Conservation (phyloP, 441 rosid species). For the Syzygium syzygioides region DNA sequence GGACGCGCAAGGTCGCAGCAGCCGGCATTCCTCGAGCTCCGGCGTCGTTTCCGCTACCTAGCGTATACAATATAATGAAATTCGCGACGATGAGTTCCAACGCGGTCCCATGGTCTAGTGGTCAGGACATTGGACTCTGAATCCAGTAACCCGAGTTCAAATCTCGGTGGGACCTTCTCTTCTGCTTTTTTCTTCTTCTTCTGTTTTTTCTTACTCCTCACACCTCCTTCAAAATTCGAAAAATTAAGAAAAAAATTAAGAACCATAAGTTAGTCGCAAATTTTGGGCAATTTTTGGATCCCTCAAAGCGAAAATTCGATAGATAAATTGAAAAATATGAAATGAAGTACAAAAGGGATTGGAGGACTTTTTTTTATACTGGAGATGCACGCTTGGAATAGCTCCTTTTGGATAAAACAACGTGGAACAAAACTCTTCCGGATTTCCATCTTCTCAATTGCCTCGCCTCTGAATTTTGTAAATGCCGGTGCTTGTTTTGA, state of each 20-base stretch:
- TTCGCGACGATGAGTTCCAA: fast-evolving
- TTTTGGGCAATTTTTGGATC: background rate
- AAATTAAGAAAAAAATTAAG: no score
- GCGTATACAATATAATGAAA: fast-evolving
- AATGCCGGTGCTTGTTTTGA: background rate
- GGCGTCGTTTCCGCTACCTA: no score
- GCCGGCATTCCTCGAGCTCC: no score
- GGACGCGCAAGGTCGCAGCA: background rate
- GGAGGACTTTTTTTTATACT: background rate
- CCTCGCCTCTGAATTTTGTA: background rate
- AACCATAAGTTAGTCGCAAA: background rate
- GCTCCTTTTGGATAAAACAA: background rate
- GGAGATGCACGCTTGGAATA: background rate
- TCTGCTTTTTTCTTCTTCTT: background rate
- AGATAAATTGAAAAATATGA: background rate
- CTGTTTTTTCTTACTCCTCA: background rate
- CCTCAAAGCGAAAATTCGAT: background rate
- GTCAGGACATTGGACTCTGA: slow-evolving; percentile 67
- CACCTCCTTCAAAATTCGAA: background rate
- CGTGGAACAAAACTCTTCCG: background rate
- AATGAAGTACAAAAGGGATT: background rate
- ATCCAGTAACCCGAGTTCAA: slow-evolving; percentile 64
- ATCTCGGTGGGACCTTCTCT: slow-evolving; percentile 44
- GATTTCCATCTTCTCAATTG: background rate
- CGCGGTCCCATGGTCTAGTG: slow-evolving; percentile 50